Base-by-base conservation (phyloP, 2,329 filamentous ascomycete species). In the Penicillium rolfsii region DNA sequence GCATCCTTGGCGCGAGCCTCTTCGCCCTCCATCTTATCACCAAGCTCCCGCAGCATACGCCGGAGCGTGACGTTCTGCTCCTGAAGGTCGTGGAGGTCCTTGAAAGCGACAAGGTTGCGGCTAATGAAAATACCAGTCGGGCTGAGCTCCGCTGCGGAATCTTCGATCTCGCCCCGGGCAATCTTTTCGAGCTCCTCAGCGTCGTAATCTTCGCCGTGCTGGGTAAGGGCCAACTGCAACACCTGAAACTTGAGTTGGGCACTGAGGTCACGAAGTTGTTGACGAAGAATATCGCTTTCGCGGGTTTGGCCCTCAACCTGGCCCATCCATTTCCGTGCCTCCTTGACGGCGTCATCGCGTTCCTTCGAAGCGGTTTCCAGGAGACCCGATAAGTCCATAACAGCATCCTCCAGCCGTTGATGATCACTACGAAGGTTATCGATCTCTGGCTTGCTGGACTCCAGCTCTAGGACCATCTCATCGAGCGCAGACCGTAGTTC, bases 81-180 rank as follows among this genome's bases (percentile, higher is more conserved):
- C 72, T 97, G 93, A 9, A 99, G 82, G 57, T 96, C 91, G 60
- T 86, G 83, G 41, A 97, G 87, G 66, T 93, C 89, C 70, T 91
- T 92, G 85, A 96, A 99, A 0, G 93, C 87, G 8, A 93, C 90
- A n/a, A 98, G 82, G 63, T 93, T 89, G 71, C 95, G 87, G 30
- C 90, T 95, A 69, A 99, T 97, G 75, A 97, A 89, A 59, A 88
- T 89, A 70, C 94, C 91, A 0, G 93, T 96, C 64, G 93, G 90
- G 5, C 90, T 93, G 74, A 93, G 84, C 66, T 91, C 90, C 36
- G 90, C 85, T 6, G 91, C 79, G 0, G 86, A 84, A 59, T 89
- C 86, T 58, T 91, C 90, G 8, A 94, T 81, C 69, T 95, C 88
- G 56, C 92, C 90, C 61, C 86, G 85, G 64, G 91, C 89, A 7